These are phyloP conservation scores for Pistacia integerrima DNA, from an alignment of 345 rosid genomes.

Conservation along the genomic window DNA sequence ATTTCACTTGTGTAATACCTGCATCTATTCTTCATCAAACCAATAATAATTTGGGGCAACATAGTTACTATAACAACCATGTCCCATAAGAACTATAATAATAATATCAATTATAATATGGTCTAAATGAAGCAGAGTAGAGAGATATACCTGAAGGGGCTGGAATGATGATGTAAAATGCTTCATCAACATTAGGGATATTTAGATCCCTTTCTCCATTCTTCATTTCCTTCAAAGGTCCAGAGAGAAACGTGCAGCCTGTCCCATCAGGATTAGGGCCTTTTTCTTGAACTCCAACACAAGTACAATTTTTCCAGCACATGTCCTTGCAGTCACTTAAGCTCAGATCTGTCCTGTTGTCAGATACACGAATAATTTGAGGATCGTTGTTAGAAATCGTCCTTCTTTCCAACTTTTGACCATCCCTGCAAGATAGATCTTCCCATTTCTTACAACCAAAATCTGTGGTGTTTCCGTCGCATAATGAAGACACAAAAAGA, in stretches of 20 bases:
- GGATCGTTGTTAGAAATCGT: too few species aligned
- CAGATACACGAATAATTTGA: too few species aligned
- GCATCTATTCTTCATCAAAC: too few species aligned
- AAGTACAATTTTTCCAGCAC: slow-evolving; percentile 6
- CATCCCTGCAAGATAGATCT: not conserved
- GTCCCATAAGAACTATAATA: too few species aligned
- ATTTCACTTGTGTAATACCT: too few species aligned
- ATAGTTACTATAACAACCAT: too few species aligned
- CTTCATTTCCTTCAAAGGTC: not conserved
- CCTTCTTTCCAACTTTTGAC: not conserved
- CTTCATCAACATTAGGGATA: too few species aligned
- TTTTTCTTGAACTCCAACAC: not conserved
- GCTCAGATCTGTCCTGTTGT: not conserved
- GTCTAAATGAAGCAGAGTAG: too few species aligned
- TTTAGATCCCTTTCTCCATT: not conserved
- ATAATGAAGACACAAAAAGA: not conserved
- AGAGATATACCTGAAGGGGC: not conserved
- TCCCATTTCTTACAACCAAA: slow-evolving; percentile 3
- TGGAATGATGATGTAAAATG: not conserved
- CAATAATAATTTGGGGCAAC: too few species aligned
- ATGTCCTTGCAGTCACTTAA: slow-evolving; percentile 13
- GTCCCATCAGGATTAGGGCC: not conserved
- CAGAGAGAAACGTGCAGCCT: not conserved
- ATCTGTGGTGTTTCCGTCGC: not conserved
- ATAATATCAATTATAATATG: too few species aligned